Percentiles rank a stretch among this genome's conserved stretches.
Conservation (phyloP, 2,329 filamentous ascomycete genomes). For the Diaporthe citri region DNA sequence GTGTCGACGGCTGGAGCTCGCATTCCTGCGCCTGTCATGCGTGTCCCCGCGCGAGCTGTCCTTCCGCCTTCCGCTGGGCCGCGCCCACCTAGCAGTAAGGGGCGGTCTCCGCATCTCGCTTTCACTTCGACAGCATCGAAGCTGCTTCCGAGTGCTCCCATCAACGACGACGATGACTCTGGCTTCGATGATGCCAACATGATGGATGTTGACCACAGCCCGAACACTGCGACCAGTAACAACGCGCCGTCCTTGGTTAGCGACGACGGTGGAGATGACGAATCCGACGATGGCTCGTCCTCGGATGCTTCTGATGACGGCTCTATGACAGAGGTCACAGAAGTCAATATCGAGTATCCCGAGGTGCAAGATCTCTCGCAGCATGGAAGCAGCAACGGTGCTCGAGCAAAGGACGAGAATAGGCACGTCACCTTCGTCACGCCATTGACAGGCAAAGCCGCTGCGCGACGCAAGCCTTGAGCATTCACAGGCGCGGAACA, state of each 20-base stretch:
- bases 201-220: slow-evolving; percentile 74
- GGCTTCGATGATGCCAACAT: slow-evolving; percentile 56
- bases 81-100: slow-evolving; percentile 71
- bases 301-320: slow-evolving; percentile 71
- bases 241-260: slow-evolving; percentile 84
- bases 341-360: slow-evolving; percentile 71
- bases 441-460: slow-evolving; percentile 55
- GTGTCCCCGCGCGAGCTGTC: slow-evolving; percentile 69
- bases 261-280: slow-evolving; percentile 84
- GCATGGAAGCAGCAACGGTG: slow-evolving; percentile 53
- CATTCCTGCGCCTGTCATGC: slow-evolving; percentile 60
- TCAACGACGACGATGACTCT: slow-evolving; percentile 45
- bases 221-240: slow-evolving; percentile 78
- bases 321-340: slow-evolving; percentile 70
- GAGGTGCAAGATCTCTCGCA: slow-evolving; percentile 56
- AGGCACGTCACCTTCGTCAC: slow-evolving; percentile 70
- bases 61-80: slow-evolving; percentile 62
- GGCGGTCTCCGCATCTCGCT: slow-evolving; percentile 55
- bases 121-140: slow-evolving; percentile 47
- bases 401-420: slow-evolving; percentile 62
- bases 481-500: background rate
- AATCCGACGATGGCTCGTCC: slow-evolving; percentile 74
- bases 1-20: slow-evolving; percentile 48
- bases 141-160: background rate
- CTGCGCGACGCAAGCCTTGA: slow-evolving; percentile 37